These are phyloP conservation scores for peach (Prunus persica) DNA, from an alignment of 306 rosid genomes.

Conservation along the genomic window Prunus_persica_NCBIv2 NC_034013.1:12369001-12369500, in stretches of 20 bases:
- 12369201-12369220: constrained; percentile 31
- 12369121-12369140: constrained; percentile 66
- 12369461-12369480: constrained; percentile 1
- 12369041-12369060: neutral
- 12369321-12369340: constrained; percentile 44
- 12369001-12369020: constrained; percentile 97
- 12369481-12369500: constrained; percentile 15
- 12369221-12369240: constrained; percentile 12
- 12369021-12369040: constrained; percentile 97
- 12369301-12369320: constrained; percentile 46
- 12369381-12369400: constrained; percentile 68
- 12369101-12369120: constrained; percentile 16
- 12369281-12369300: constrained; percentile 70
- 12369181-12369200: constrained; percentile 77
- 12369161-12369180: constrained; percentile 80
- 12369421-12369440: constrained; percentile 35
- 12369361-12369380: constrained; percentile 72
- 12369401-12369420: constrained; percentile 75
- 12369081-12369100: neutral
- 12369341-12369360: constrained; percentile 63
- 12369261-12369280: constrained; percentile 78
- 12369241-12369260: constrained; percentile 4
- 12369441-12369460: constrained; percentile 4
- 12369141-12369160: constrained; percentile 77
- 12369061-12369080: too few relatives aligned